These are phyloP conservation scores for Cicer chorassanicum DNA, from an alignment of 306 rosid species.

Conservation along the genomic window DNA sequence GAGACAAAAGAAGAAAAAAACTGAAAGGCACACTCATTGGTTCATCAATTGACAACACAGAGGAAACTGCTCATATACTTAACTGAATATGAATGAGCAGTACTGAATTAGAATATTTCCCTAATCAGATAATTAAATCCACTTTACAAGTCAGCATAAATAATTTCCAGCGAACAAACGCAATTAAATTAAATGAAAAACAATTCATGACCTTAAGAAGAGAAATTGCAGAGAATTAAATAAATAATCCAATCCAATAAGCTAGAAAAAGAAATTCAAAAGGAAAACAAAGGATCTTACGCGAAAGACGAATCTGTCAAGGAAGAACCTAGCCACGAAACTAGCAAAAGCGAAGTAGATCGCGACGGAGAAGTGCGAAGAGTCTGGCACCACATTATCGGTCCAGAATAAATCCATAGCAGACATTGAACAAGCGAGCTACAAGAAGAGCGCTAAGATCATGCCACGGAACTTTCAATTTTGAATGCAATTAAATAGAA, in stretches of 20 bases:
- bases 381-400: constrained; percentile 49
- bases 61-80: not conserved
- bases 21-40: not conserved
- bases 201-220: not conserved
- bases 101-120: constrained; percentile 9
- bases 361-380: constrained; percentile 66
- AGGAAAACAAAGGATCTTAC: constrained; percentile 56
- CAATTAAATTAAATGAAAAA: not conserved
- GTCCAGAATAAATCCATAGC: constrained; percentile 65
- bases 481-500: not conserved
- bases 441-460: constrained; percentile 41
- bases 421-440: not conserved
- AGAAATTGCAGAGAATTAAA: not conserved
- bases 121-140: constrained; percentile 7
- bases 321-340: constrained; percentile 60
- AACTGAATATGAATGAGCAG: constrained; percentile 2
- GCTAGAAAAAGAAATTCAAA: not conserved
- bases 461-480: constrained; percentile 17
- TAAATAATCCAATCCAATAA: not conserved
- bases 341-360: constrained; percentile 65
- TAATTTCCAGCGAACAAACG: not conserved
- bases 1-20: too few species aligned
- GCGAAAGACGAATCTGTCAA: constrained; percentile 76
- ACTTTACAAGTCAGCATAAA: not conserved
- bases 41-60: constrained; percentile 1